Evolutionary conservation across 352 stramenopile genomes (phyloP), one percentile per base, ranked within the genome.

Genomic region (Thraustotheca clavata): DNA sequence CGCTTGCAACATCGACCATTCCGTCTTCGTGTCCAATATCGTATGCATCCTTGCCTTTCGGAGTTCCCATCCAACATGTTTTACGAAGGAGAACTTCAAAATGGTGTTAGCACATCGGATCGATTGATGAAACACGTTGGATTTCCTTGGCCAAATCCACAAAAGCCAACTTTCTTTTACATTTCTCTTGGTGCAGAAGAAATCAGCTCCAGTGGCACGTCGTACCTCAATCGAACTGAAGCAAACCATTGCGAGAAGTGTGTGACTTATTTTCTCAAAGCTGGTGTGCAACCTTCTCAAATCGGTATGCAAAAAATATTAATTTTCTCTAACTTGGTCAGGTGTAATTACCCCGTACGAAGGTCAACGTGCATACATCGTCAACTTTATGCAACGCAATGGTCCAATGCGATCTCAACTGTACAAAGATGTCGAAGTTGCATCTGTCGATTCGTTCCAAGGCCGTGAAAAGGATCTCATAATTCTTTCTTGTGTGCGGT

Each of bases 41-140:
- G 97, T 34, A 99, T 99, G 96, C 97, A 99, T 67, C 97, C 97
- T 18, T 97, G 90, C 60, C 75, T 99, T 48, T 98, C 94, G 0
- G 96, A 99, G 74, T 99, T 99, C 68, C 96, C 96, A 4, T 99
- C 95, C 9, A 99, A 99, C 68, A 97, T 95, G 69, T 99, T 99
- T 69, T 99, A 99, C 70, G 97, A 99, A 72, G 97, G 97, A 49
- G 96, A 96, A 63, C 76, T 99, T 43, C 94, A 99, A 73, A 99
- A 99, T 70, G 97, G 97, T 41, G 94, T 99, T 1, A 95, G 89
- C 1, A 95, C 97, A 35, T 89, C 80, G 48, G 96, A 99, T 67
- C 91, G 97, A 3, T 71, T 91, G 33, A 70, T 91, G 0, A 73
- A 71, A 9, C 85, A 78, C 38, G 82, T 97, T 4, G 89, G 98